phyloP scores from a whole-genome alignment of 352 stramenopile genomes.

The Aphanomyces euteiches region DNA sequence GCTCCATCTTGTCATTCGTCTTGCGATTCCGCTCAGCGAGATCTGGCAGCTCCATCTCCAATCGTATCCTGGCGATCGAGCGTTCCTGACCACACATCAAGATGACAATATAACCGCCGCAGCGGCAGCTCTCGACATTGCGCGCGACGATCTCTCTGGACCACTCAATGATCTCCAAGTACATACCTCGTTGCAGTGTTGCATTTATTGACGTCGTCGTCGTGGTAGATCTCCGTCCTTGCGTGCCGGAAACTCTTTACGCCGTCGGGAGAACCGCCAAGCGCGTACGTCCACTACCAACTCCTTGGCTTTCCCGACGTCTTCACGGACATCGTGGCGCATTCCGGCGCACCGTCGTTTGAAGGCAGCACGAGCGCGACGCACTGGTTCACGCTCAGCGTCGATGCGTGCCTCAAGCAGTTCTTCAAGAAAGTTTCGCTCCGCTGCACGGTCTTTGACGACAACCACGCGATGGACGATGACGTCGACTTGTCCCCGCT shows the following conservation, averaged over 20 bases:
- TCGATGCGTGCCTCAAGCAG: constrained; percentile 69
- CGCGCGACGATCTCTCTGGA: not conserved
- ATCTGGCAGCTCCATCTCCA: constrained; percentile 89
- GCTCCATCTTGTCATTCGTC: constrained; percentile 75
- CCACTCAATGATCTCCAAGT: constrained; percentile 51
- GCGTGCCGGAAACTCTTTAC: constrained; percentile 17
- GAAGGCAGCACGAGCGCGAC: constrained; percentile 37
- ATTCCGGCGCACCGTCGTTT: constrained; percentile 64
- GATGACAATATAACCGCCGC: not conserved
- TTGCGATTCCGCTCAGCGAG: constrained; percentile 87
- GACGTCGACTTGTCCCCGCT: constrained; percentile 27
- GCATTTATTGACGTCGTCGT: not conserved
- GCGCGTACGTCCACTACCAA: constrained; percentile 87
- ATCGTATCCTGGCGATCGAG: constrained; percentile 50
- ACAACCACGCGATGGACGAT: constrained; percentile 46
- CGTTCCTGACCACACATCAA: not conserved
- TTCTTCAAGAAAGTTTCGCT: constrained; percentile 82
- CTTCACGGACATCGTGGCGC: constrained; percentile 82
- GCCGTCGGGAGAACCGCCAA: constrained; percentile 10
- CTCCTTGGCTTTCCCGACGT: constrained; percentile 83
- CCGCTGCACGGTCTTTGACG: constrained; percentile 84
- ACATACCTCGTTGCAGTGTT: not conserved
- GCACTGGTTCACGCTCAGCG: constrained; percentile 61
- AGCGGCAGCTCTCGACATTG: too few relatives aligned
- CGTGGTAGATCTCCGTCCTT: constrained; percentile 40